Percentiles rank a stretch among this genome's conserved stretches.
Conservation (phyloP, 257 asterid genomes). For the Paulownia fortunei region DNA sequence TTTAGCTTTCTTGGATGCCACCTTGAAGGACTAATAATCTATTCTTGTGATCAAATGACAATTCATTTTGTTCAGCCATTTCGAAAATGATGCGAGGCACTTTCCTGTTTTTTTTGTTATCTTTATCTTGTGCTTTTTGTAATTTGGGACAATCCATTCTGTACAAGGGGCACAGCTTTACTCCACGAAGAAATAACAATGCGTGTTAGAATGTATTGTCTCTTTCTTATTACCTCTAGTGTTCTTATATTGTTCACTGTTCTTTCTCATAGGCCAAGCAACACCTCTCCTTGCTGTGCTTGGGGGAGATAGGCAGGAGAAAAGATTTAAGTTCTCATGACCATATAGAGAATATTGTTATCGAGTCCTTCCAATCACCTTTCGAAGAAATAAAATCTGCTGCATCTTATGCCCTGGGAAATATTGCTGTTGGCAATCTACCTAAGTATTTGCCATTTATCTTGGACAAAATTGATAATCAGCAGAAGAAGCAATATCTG, state of each 20-base stretch:
- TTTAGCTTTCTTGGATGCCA: neutral
- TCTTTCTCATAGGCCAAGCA: constrained; percentile 75
- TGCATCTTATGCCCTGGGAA: constrained; percentile 99
- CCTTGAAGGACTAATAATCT: constrained; percentile 10
- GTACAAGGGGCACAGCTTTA: neutral
- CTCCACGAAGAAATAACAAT: neutral
- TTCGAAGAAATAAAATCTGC: constrained; percentile 99
- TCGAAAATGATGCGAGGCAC: constrained; percentile 8
- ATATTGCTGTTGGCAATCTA: constrained; percentile 97
- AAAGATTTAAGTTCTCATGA: constrained; percentile 90
- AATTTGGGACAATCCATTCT: constrained; percentile 1
- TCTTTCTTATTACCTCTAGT: constrained; percentile 9
- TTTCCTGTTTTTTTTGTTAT: neutral
- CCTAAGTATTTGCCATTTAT: constrained; percentile 92
- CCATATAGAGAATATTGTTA: constrained; percentile 85
- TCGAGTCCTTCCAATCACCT: constrained; percentile 96
- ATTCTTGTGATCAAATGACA: neutral
- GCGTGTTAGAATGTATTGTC: neutral
- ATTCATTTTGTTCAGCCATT: neutral
- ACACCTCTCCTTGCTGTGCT: constrained; percentile 90
- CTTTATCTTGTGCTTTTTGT: constrained; percentile 2
- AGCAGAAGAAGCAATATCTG: constrained; percentile 97
- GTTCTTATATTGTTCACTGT: constrained; percentile 11
- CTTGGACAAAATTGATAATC: constrained; percentile 95
- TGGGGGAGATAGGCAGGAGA: constrained; percentile 99